phyloP scores from a whole-genome alignment of 371 early-diverging fungal species.

The Mucor saturninus region DNA sequence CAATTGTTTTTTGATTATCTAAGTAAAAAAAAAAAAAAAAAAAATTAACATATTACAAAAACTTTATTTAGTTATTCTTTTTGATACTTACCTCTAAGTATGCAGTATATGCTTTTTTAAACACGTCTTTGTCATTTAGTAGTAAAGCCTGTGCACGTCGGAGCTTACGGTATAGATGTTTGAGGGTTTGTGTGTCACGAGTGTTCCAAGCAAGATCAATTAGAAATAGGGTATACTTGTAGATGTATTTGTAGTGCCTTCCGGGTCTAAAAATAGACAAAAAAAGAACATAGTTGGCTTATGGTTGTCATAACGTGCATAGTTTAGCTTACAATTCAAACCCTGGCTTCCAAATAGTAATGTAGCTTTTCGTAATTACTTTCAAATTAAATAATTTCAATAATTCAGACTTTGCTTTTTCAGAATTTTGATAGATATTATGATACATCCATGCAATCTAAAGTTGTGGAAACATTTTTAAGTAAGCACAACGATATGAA shows the following conservation, averaged over 20 bases:
- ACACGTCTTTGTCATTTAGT: constrained; percentile 56
- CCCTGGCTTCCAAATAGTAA: constrained; percentile 73
- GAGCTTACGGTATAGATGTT: constrained; percentile 62
- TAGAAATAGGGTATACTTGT: constrained; percentile 65
- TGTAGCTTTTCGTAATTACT: constrained; percentile 53
- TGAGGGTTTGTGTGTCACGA: constrained; percentile 61
- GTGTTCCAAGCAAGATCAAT: constrained; percentile 60
- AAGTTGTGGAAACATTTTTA: not conserved
- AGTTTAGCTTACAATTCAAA: constrained; percentile 64
- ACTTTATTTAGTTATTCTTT: no score
- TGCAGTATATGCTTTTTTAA: constrained; percentile 51
- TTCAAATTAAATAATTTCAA: constrained; percentile 62
- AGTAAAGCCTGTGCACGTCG: constrained; percentile 56
- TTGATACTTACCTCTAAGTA: constrained; percentile 33
- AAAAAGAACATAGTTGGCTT: not conserved
- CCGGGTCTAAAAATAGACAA: constrained; percentile 47
- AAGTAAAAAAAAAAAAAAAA: not conserved
- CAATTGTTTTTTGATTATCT: constrained; percentile 11
- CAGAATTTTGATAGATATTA: constrained; percentile 55
- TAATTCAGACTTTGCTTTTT: constrained; percentile 64
- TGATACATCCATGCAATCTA: constrained; percentile 71
- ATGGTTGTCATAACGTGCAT: not conserved
- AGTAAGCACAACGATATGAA: not conserved
- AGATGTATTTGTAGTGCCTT: constrained; percentile 71
- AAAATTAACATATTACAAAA: no score